Evolutionary conservation across 2,329 filamentous ascomycete species (phyloP).

Genomic region (Pseudopithomyces chartarum): DNA sequence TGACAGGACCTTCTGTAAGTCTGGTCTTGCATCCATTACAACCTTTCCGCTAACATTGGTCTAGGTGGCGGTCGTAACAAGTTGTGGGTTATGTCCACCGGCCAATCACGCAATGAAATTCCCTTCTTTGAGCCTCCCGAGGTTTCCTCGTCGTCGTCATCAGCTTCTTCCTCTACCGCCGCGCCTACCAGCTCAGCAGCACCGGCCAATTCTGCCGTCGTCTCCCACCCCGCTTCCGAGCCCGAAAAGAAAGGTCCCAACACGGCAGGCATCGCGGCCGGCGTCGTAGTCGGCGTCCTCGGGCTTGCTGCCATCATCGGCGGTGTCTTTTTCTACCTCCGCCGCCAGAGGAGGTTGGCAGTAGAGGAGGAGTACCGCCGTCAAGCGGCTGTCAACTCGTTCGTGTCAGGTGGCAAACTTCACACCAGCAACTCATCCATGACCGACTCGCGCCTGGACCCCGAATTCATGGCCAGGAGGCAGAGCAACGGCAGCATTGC

Average conservation of each 20-base stretch:
- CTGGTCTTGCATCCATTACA: neutral
- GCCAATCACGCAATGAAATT: slow-evolving; percentile 48
- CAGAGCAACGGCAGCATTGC: slow-evolving; percentile 95
- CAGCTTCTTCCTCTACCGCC: slow-evolving; percentile 20
- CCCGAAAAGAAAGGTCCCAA: slow-evolving; percentile 58
- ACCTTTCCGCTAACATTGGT: slow-evolving; percentile 22
- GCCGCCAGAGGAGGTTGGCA: slow-evolving; percentile 74
- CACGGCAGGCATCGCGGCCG: slow-evolving; percentile 83
- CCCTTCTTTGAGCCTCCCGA: slow-evolving; percentile 12
- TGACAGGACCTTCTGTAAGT: slow-evolving; percentile 66
- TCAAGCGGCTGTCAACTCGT: slow-evolving; percentile 78
- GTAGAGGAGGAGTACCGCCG: slow-evolving; percentile 85
- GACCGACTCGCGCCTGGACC: slow-evolving; percentile 84
- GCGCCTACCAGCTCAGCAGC: slow-evolving; percentile 11
- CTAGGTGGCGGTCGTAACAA: slow-evolving; percentile 62
- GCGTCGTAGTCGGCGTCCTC: slow-evolving; percentile 83
- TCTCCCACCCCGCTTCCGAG: slow-evolving; percentile 47
- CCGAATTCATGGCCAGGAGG: slow-evolving; percentile 78
- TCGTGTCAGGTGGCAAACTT: slow-evolving; percentile 64
- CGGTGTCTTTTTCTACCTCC: slow-evolving; percentile 74
- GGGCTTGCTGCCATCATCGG: slow-evolving; percentile 69
- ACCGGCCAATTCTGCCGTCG: slow-evolving; percentile 18
- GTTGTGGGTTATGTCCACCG: slow-evolving; percentile 60
- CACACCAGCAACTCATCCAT: slow-evolving; percentile 71
- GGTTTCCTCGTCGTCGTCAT: slow-evolving; percentile 23